These are phyloP conservation scores for Kodamaea anthophila DNA, from an alignment of 1,139 yeast species.

Conservation along the genomic window DNA sequence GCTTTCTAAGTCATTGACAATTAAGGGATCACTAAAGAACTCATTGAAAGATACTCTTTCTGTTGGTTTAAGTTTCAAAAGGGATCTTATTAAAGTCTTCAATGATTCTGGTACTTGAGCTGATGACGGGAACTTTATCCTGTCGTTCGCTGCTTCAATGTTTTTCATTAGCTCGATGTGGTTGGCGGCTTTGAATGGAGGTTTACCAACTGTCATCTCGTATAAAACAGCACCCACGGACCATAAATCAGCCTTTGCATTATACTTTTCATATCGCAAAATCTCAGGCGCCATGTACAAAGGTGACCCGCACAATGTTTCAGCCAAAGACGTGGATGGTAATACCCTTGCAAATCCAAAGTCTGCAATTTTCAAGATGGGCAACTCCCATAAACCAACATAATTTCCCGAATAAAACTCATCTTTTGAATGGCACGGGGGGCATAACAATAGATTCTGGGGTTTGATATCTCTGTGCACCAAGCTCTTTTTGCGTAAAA, in stretches of 20 bases:
- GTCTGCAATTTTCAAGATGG: slow-evolving; percentile 88
- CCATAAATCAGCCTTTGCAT: slow-evolving; percentile 97
- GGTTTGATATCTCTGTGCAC: slow-evolving; percentile 95
- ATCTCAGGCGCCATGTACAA: slow-evolving; percentile 98
- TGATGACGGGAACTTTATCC: slow-evolving; percentile 64
- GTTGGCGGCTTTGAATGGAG: slow-evolving; percentile 90
- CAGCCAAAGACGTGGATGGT: slow-evolving; percentile 91
- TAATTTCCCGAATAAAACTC: slow-evolving; percentile 54
- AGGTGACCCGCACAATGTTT: slow-evolving; percentile 95
- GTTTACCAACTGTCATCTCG: slow-evolving; percentile 92
- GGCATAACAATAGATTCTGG: slow-evolving; percentile 78
- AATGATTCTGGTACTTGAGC: slow-evolving; percentile 59
- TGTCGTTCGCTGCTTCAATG: slow-evolving; percentile 76
- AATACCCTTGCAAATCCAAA: slow-evolving; percentile 94
- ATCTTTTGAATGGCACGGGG: slow-evolving; percentile 56
- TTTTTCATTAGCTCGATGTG: slow-evolving; percentile 83
- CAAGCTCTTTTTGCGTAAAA: slow-evolving; percentile 72
- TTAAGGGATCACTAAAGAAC: slow-evolving; percentile 64
- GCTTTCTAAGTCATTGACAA: slow-evolving; percentile 41
- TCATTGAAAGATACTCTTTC: slow-evolving; percentile 85
- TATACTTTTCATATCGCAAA: slow-evolving; percentile 85
- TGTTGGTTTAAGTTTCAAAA: slow-evolving; percentile 77
- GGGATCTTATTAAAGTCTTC: slow-evolving; percentile 61
- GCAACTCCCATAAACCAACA: slow-evolving; percentile 82
- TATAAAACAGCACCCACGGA: slow-evolving; percentile 94